These are phyloP conservation scores for Chamaecrista fasciculata DNA, from an alignment of 306 rosid genomes.

Conservation along the genomic window DNA sequence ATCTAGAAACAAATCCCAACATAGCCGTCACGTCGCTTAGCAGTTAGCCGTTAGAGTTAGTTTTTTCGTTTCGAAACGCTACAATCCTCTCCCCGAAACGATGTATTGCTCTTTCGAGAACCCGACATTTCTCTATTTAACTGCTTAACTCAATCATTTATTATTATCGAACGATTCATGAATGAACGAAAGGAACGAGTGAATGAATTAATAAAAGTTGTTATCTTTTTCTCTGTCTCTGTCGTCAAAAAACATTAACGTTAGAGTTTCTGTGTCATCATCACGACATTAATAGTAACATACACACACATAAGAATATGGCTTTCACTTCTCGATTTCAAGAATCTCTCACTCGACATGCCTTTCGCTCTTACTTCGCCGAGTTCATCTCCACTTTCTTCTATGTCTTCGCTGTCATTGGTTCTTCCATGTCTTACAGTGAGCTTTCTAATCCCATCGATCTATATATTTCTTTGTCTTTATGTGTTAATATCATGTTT, in stretches of 20 bases:
- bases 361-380: constrained; percentile 73
- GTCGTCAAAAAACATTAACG: background rate
- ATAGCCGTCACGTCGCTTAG: background rate
- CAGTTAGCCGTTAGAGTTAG: constrained; percentile 5
- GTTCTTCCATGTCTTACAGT: constrained; percentile 78
- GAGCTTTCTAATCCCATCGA: background rate
- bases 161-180: background rate
- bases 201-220: background rate
- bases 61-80: background rate
- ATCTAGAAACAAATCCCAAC: background rate
- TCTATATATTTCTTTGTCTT: background rate
- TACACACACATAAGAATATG: constrained; percentile 47
- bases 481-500: background rate
- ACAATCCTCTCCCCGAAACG: background rate
- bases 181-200: too few species aligned
- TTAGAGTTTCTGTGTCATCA: too few species aligned
- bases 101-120: background rate
- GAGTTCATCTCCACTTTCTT: constrained; percentile 91
- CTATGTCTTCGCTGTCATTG: constrained; percentile 63
- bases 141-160: background rate
- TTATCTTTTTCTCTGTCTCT: background rate
- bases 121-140: too few species aligned
- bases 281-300: too few species aligned
- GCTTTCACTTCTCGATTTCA: constrained; percentile 52
- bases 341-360: constrained; percentile 53